A percentile compares a stretch with the other conserved stretches of the same genome.
Conservation (phyloP, 495 filamentous ascomycete genomes). For the Podospora tetraspora region DNA sequence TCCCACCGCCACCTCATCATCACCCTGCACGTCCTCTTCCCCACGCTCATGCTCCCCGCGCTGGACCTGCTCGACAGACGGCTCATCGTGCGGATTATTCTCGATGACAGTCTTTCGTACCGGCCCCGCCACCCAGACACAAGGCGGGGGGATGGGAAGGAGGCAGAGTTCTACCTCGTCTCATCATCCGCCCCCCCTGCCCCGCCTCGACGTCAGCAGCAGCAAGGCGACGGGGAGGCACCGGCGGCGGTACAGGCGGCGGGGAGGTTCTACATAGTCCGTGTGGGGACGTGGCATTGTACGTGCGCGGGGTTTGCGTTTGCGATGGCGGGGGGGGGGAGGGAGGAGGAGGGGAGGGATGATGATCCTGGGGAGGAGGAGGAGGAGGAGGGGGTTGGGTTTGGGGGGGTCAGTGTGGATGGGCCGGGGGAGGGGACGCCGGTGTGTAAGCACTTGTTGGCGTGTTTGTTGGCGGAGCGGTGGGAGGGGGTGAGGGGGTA, state of each 20-base stretch:
- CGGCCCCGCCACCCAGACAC: too few species aligned
- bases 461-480: constrained; percentile 69
- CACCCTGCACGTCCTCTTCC: constrained; percentile 63
- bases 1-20: constrained; percentile 44
- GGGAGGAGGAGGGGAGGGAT: not conserved
- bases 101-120: not conserved
- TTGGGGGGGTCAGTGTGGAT: constrained; percentile 36
- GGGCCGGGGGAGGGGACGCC: constrained; percentile 39
- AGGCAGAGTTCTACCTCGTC: constrained; percentile 32
- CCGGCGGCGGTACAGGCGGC: too few species aligned
- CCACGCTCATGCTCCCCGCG: constrained; percentile 58
- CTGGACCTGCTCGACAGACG: constrained; percentile 76
- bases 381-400: constrained; percentile 24
- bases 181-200: constrained; percentile 18
- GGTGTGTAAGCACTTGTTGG: constrained; percentile 85
- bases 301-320: constrained; percentile 79
- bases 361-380: not conserved
- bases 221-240: too few species aligned
- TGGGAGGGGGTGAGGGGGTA: constrained; percentile 51
- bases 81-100: constrained; percentile 47
- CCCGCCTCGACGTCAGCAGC: constrained; percentile 15
- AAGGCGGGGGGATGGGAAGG: too few species aligned
- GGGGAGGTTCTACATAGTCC: constrained; percentile 58
- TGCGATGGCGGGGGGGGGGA: constrained; percentile 45
- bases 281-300: constrained; percentile 78